Evolutionary conservation across 2,329 filamentous ascomycete species (phyloP), one percentile per base, ranked within the genome.

Genomic region (Trichoderma aggressivum): DNA sequence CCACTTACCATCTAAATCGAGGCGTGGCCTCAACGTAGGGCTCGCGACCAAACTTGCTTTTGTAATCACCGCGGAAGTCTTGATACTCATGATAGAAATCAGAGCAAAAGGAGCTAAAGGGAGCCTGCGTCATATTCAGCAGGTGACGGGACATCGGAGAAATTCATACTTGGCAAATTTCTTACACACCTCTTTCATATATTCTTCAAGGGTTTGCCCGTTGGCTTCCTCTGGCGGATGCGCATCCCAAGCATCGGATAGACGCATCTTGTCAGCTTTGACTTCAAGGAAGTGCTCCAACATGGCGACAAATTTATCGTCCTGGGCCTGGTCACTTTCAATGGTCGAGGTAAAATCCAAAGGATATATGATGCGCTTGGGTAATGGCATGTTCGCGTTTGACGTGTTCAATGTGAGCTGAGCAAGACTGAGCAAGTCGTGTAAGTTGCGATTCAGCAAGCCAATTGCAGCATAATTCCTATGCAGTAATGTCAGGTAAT

Each of bases 1-100:
- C 81, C 76, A 81, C 56, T 59, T 68, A 82, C 81, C 77, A 81
- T 69, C 78, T 72, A 50, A 76, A 75, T 24, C 72, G 60, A 2
- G 77, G 73, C 2, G 75, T 79, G 4, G 77, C 67, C 47, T 82
- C 81, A 7, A 75, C n/a, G 39, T 77, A 80, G 0, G 80, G 76
- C 34, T 74, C 59, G 3, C 65, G 72, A 5, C 74, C 71, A 39
- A 78, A 78, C 24, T 74, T 75, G 32, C 74, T 32, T 12, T 55
- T 43, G 39, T 79, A 82, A 1, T 72, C 71, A 1, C 71, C 30
- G 26, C 76, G 74, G 32, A 82, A 82, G 0, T 67, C 56, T 18
- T 76, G 73, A 66, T 79, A 81, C 6, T 74, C 67, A 53, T 78
- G 74, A 64, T 77, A 80, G 65, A 79, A 81, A 8, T 80, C 79